Evolutionary conservation across 163 green algal genomes (phyloP), one percentile per base, ranked within the genome.

Genomic region (Botryococcus braunii): DNA sequence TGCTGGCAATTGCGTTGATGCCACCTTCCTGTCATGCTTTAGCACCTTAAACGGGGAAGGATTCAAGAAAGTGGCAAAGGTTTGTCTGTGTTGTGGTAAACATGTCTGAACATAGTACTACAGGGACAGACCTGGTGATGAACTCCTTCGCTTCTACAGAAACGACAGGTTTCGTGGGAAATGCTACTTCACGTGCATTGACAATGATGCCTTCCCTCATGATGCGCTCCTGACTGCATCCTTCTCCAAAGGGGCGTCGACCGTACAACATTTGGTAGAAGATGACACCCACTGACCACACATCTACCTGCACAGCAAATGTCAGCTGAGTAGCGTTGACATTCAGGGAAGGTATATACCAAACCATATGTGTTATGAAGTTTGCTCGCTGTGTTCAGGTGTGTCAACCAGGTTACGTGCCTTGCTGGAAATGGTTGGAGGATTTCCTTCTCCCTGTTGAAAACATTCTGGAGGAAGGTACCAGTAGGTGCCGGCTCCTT

Each of bases 401-500:
- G n/a, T n/a, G n/a, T n/a, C n/a, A n/a, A n/a, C n/a, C n/a, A n/a
- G n/a, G n/a, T n/a, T 35, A 21, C 47, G 21, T 50, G 77, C 86
- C 78, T 96, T 96, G 70, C 81, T 88, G 65, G 75, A 87, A 73
- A 95, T 93, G 13, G 81, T 72, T 3, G 89, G 86, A 2, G 86
- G 81, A 13, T 32, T 50, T 3, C 61, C 50, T n/a, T n/a, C n/a
- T 5, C 66, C 66, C n/a, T 80, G 77, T 57, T 92, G 82, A 66
- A 97, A 97, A 77, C 92, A 97, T 76, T 97, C 92, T 32, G 93
- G 93, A 8, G 92, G 92, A 39, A 97, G 83, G 79, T 98, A 98
- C 90, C 89, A 98, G 83, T 97, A 97, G 65, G 93, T 98, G 47
- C 93, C 93, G 0, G 91, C 92, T 0, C 93, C 93, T 75, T 95